Conservation (phyloP, 2,329 filamentous ascomycete species). For the Cladosporium sp. region DNA sequence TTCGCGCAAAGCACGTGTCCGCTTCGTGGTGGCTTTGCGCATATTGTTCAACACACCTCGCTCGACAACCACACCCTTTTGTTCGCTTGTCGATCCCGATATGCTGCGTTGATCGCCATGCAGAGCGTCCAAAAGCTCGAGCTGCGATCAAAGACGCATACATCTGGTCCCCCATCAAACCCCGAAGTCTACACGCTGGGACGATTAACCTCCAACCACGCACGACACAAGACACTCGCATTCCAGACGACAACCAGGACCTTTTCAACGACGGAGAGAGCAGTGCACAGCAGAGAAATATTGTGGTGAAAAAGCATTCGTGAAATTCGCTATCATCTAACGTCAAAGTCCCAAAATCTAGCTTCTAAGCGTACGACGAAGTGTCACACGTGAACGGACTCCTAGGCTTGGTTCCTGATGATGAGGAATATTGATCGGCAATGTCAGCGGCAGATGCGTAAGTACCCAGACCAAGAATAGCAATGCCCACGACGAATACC, state of each 20-base stretch:
- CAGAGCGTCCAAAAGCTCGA: background rate
- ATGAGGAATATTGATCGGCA: constrained; percentile 40
- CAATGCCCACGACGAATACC: constrained; percentile 41
- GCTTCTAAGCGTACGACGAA: constrained; percentile 29
- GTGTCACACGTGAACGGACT: constrained; percentile 44
- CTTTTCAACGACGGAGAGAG: background rate
- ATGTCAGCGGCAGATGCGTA: constrained; percentile 49
- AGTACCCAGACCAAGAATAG: constrained; percentile 41
- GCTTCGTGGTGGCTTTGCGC: background rate
- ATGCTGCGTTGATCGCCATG: background rate
- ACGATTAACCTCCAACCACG: background rate
- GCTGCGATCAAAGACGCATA: background rate
- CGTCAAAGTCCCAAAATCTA: background rate
- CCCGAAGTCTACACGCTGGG: background rate
- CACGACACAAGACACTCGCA: background rate
- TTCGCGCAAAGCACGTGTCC: background rate
- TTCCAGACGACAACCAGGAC: background rate
- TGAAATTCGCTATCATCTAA: constrained; percentile 4
- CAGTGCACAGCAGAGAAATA: background rate
- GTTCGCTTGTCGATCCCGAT: background rate
- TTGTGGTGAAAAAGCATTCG: background rate
- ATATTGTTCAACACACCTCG: background rate
- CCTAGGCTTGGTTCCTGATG: constrained; percentile 34
- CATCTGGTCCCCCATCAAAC: background rate
- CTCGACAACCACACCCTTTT: background rate